Evolutionary conservation across 140 eudicot species (phyloP), one percentile per base, ranked within the genome.

Genomic region (Erigeron philadelphicus): DNA sequence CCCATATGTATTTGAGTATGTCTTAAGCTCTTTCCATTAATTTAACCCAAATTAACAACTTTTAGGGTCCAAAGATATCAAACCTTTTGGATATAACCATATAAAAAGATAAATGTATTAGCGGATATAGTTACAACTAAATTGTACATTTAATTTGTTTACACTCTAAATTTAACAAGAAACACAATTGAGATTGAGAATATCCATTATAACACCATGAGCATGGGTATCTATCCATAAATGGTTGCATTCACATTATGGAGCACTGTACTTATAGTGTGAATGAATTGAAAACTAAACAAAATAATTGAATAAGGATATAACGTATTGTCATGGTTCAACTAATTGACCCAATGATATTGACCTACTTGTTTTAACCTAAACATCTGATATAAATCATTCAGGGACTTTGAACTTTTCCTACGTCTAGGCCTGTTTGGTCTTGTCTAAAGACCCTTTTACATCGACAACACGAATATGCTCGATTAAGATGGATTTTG

Each of bases 281-380:
- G 76, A 76, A 76, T 58, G 60, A 61, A 43, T 43, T 76, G 80
- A 69, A 75, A 68, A 49, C 45, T 46, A 18, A 41, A 59, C 18
- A 8, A 42, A 76, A 70, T 43, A 45, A 52, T 68, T 69, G 52
- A 61, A 76, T 41, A 23, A 31, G 4, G 45, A 53, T 64, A 71
- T 64, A 71, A 55, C 67, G 44, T 76, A 45, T 17, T 46, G 60
- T 8, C 25, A 17, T 70, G 19, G 46, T 54, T 61, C 66, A 50
- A 23, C 9, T 31, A 35, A 50, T 69, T 69, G 66, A 61, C 70
- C 70, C 64, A 15, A 15, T 76, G 76, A 70, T 18, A 31, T 77
- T 63, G 73, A 64, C 77, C 61, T 64, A 6, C 21, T 40, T 64
- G 65, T 69, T 42, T 71, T 63, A 17, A 64, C 73, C 40, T 48